Percentiles rank a stretch among this genome's conserved stretches.
Conservation (phyloP, 2,329 filamentous ascomycete genomes). For the Aureobasidium uvarum region DNA sequence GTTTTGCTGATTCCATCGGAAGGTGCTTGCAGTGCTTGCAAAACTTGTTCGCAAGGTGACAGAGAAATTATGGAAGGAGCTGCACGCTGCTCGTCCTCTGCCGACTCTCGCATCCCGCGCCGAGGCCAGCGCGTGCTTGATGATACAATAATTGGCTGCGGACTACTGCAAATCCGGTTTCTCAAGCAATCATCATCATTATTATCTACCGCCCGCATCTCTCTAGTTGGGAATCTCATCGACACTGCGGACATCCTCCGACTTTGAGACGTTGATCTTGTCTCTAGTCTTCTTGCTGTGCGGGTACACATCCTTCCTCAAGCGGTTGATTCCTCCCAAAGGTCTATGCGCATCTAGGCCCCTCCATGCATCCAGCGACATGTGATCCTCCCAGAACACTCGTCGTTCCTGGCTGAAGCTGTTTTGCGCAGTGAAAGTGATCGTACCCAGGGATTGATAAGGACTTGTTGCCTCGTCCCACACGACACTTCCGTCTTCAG, state of each 20-base stretch:
- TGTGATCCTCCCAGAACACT: constrained; percentile 37
- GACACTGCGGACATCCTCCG: constrained; percentile 29
- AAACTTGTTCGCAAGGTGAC: not conserved
- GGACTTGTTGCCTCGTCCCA: constrained; percentile 38
- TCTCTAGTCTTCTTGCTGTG: constrained; percentile 35
- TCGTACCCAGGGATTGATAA: constrained; percentile 36
- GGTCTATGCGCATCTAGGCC: constrained; percentile 35
- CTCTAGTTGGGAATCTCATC: constrained; percentile 33
- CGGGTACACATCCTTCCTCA: constrained; percentile 36
- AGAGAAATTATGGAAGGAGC: not conserved
- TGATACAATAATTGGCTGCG: constrained; percentile 13
- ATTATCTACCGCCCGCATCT: not conserved
- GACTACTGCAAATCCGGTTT: constrained; percentile 12
- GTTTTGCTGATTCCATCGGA: not conserved
- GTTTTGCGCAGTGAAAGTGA: constrained; percentile 36
- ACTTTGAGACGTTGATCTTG: constrained; percentile 32
- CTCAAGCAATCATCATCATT: not conserved
- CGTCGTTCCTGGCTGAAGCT: constrained; percentile 32
- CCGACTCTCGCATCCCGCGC: constrained; percentile 17
- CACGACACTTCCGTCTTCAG: constrained; percentile 37
- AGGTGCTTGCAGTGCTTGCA: not conserved
- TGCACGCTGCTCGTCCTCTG: not conserved
- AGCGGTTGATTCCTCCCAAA: constrained; percentile 35
- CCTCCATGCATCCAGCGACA: constrained; percentile 36
- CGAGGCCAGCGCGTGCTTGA: constrained; percentile 7